These are phyloP conservation scores for Plantago lanceolata DNA, from an alignment of 305 asterid species.

Conservation along the genomic window DNA sequence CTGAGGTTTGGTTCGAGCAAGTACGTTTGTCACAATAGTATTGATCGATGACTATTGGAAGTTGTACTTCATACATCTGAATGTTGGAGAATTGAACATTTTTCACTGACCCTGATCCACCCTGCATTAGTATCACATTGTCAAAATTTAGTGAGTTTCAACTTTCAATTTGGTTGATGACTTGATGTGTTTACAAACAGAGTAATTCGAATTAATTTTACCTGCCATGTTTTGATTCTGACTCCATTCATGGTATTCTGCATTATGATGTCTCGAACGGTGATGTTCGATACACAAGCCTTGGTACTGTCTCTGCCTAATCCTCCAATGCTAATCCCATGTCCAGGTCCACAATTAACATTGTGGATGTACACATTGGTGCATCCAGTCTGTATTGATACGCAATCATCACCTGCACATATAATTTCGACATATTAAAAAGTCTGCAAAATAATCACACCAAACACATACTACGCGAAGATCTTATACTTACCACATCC, in stretches of 20 bases:
- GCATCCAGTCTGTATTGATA: constrained; percentile 95
- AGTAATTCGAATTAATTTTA: constrained; percentile 19
- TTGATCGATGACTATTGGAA: constrained; percentile 82
- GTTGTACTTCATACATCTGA: constrained; percentile 67
- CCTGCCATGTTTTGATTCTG: constrained; percentile 98
- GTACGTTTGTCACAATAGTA: constrained; percentile 67
- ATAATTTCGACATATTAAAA: not conserved
- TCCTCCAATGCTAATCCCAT: constrained; percentile 93
- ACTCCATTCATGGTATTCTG: constrained; percentile 87
- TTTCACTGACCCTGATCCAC: constrained; percentile 78
- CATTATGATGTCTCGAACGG: constrained; percentile 68
- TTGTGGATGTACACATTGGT: constrained; percentile 76
- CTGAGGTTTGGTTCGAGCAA: constrained; percentile 72
- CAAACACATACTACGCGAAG: too few relatives aligned
- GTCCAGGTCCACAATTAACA: constrained; percentile 94
- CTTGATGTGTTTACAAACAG: not conserved
- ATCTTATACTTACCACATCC: constrained; percentile 63
- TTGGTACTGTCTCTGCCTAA: constrained; percentile 77
- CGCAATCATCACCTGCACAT: constrained; percentile 84
- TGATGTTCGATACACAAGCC: constrained; percentile 94
- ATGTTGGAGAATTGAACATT: constrained; percentile 69
- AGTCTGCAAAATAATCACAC: too few relatives aligned
- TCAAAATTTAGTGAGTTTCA: too few relatives aligned
- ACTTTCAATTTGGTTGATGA: not conserved
- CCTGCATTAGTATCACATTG: constrained; percentile 34